Evolutionary conservation across 257 asterid species (phyloP), one percentile per base, ranked within the genome.

Genomic region (Scutellaria barbata): DNA sequence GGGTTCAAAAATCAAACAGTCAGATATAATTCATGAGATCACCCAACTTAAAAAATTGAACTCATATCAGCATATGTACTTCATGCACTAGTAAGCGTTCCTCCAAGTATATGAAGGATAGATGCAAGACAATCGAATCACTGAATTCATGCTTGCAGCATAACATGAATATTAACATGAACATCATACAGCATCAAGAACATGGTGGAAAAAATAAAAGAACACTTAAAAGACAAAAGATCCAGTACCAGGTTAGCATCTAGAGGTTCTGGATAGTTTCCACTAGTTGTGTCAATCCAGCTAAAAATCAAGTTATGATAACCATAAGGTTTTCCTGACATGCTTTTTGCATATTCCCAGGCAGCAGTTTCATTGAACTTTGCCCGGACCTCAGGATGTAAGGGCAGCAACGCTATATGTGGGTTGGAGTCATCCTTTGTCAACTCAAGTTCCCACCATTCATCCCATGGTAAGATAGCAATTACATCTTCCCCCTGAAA

Each of bases 271-370:
- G 96, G 98, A 79, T 83, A 93, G 76, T 93, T 88, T 68, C 75
- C 95, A 41, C 84, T 86, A 58, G 83, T 56, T 0, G 98, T 90
- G 81, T 93, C 98, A 67, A 93, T 93, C 98, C 97, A 93, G 83
- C 95, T 86, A 87, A 93, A 90, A 75, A 90, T 86, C 78, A 93
- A 77, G 87, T 93, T 90, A 79, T 93, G 97, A 82, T 85, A 93
- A 78, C 98, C 98, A 74, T 93, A 93, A 11, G 95, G 90, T 54
- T 52, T 76, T 62, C 95, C 98, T 1, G 66, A 66, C 98, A 93
- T 87, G 89, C 94, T 87, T 71, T 66, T 78, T 51, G 95, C 97
- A 84, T 88, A 93, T 83, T 89, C 92, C 97, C 97, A 90, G 4
- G 97, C 98, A 68, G 95, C 97, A 76, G 80, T 78, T 82, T 84